Evolutionary conservation across 371 early-diverging fungal species (phyloP).

Genomic region (Circinella minor): DNA sequence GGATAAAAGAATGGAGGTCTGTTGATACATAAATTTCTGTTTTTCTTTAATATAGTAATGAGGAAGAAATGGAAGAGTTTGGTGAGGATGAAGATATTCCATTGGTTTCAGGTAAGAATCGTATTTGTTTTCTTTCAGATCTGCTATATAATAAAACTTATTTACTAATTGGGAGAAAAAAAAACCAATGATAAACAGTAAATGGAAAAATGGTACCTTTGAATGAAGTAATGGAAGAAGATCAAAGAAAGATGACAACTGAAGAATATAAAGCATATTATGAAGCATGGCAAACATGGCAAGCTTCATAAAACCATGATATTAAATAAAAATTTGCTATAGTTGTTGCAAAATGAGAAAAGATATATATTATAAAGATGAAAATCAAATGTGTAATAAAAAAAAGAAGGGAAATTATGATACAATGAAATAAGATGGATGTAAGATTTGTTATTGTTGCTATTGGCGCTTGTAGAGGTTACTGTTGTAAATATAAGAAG

Average conservation of each 20-base stretch:
- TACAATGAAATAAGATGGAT: neutral
- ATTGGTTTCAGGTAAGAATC: constrained; percentile 44
- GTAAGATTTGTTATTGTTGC: no score
- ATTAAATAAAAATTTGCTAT: neutral
- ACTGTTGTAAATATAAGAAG: no score
- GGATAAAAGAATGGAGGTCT: no score
- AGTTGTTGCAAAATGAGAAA: neutral
- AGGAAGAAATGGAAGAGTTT: constrained; percentile 43
- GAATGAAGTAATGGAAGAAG: constrained; percentile 62
- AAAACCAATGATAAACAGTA: constrained; percentile 21
- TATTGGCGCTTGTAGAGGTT: no score
- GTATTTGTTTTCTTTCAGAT: no score
- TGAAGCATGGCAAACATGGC: constrained; percentile 57
- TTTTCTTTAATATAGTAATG: constrained; percentile 13
- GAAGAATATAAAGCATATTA: constrained; percentile 65
- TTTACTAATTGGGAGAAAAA: constrained; percentile 2
- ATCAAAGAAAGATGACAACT: constrained; percentile 61
- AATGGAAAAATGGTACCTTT: constrained; percentile 58
- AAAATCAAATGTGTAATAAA: no score
- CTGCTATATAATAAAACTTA: neutral
- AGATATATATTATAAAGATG: no score
- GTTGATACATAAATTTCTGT: neutral
- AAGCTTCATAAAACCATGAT: constrained; percentile 6
- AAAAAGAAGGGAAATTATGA: neutral
- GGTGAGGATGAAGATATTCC: constrained; percentile 44